A percentile compares a stretch with the other conserved stretches of the same genome.
Conservation (phyloP, 2,329 filamentous ascomycete species). For the Lomentospora prolificans region DNA sequence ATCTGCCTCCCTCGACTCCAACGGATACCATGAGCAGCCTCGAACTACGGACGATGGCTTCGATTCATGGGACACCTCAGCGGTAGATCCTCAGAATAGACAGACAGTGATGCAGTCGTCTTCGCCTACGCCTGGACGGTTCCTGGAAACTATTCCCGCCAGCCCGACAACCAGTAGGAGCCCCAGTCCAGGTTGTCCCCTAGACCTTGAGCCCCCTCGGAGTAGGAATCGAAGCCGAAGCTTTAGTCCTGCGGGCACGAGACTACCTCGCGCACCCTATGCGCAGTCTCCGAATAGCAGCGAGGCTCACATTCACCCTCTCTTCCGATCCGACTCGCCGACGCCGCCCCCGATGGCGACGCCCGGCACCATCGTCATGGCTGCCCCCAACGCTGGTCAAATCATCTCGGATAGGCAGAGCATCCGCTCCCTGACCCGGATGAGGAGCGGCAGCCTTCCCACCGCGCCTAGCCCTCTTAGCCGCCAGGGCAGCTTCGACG, state of each 20-base stretch:
- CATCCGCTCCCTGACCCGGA: constrained; percentile 39
- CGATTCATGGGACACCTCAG: constrained; percentile 66
- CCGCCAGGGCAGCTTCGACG: constrained; percentile 40
- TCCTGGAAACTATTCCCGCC: constrained; percentile 62
- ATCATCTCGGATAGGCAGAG: constrained; percentile 46
- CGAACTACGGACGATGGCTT: constrained; percentile 50
- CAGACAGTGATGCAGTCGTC: constrained; percentile 45
- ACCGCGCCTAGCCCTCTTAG: constrained; percentile 36
- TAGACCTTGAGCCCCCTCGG: constrained; percentile 44
- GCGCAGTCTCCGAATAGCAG: background rate
- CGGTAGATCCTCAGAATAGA: constrained; percentile 52
- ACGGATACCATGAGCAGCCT: constrained; percentile 21
- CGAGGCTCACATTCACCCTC: constrained; percentile 66
- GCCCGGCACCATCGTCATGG: constrained; percentile 60
- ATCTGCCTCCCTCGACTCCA: constrained; percentile 38
- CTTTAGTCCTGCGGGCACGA: constrained; percentile 33
- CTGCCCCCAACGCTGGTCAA: constrained; percentile 58
- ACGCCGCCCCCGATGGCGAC: constrained; percentile 55
- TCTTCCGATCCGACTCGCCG: constrained; percentile 66
- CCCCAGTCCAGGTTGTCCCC: constrained; percentile 48
- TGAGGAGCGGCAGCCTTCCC: constrained; percentile 46
- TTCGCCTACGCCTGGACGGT: constrained; percentile 32
- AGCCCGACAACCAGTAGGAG: constrained; percentile 55
- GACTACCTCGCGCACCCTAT: background rate
- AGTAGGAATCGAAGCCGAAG: constrained; percentile 37